Evolutionary conservation across 2,329 filamentous ascomycete genomes (phyloP).

Genomic region (Penicillium sp.): DNA sequence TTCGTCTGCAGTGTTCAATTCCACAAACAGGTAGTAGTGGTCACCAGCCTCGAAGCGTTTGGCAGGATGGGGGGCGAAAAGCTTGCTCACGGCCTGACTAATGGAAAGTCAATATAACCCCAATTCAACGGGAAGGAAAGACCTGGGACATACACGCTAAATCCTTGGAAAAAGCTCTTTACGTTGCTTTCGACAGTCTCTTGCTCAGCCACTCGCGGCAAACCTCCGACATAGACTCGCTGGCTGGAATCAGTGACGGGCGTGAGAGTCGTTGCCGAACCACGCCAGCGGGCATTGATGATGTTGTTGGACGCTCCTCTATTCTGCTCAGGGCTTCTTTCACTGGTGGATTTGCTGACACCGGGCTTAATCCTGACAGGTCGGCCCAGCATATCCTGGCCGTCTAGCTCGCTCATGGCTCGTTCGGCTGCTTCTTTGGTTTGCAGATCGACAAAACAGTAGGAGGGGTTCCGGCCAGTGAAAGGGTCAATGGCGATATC

Average conservation of each 20-base stretch:
- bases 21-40: conserved; percentile 63
- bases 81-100: conserved; percentile 46
- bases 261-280: conserved; percentile 26
- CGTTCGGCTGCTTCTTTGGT: conserved; percentile 53
- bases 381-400: conserved; percentile 53
- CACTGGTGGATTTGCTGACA: conserved; percentile 48
- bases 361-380: conserved; percentile 61
- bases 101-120: background rate
- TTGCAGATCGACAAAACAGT: conserved; percentile 67
- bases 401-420: conserved; percentile 55
- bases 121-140: background rate
- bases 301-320: background rate
- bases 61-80: conserved; percentile 56
- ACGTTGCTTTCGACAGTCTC: conserved; percentile 41
- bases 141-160: conserved; percentile 35
- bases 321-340: conserved; percentile 21
- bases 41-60: conserved; percentile 51
- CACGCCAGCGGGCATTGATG: conserved; percentile 37
- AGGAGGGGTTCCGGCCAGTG: conserved; percentile 64
- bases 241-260: conserved; percentile 33
- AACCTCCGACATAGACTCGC: conserved; percentile 46
- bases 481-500: conserved; percentile 66
- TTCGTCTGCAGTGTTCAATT: conserved; percentile 53
- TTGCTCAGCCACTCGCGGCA: conserved; percentile 43
- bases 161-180: conserved; percentile 43